Evolutionary conservation across 2,329 filamentous ascomycete species (phyloP).

Genomic region (Verticillium klebahnii): DNA sequence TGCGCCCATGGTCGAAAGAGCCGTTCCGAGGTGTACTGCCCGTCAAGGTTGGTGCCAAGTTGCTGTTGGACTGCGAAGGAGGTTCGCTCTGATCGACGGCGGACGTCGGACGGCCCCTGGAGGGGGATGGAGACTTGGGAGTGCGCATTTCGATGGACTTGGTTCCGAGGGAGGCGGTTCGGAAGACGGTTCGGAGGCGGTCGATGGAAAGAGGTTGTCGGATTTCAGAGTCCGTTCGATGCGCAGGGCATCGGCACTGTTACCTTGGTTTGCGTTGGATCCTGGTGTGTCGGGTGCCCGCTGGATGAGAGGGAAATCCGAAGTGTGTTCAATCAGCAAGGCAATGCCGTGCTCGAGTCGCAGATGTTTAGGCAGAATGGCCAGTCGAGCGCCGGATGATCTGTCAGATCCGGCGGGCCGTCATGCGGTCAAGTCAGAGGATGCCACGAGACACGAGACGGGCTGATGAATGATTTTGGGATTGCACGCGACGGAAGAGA

Average conservation of each 20-base stretch:
- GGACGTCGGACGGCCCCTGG: constrained; percentile 9
- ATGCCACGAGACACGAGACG: constrained; percentile 12
- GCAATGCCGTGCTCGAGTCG: not conserved
- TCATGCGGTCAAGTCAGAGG: constrained; percentile 15
- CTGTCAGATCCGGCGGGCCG: constrained; percentile 2
- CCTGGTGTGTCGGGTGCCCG: not conserved
- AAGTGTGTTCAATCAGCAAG: not conserved
- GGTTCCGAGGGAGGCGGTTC: constrained; percentile 1
- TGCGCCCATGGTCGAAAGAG: not conserved
- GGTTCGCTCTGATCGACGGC: constrained; percentile 7
- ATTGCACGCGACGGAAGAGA: not conserved
- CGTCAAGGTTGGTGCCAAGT: constrained; percentile 2
- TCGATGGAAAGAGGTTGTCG: constrained; percentile 1
- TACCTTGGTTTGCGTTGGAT: not conserved
- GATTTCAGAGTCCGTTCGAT: constrained; percentile 2
- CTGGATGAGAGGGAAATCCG: not conserved
- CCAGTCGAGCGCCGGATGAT: not conserved
- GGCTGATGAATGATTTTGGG: not conserved
- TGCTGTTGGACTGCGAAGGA: constrained; percentile 2
- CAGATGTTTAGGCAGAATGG: not conserved
- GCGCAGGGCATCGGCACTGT: not conserved
- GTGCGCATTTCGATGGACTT: constrained; percentile 6
- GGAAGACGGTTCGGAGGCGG: not conserved
- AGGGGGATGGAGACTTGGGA: constrained; percentile 5
- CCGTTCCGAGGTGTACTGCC: constrained; percentile 4